A percentile compares a stretch with the other conserved stretches of the same genome.
phyloP scores from a whole-genome alignment of 345 rosid genomes.

The Zanthoxylum bungeanum region DNA sequence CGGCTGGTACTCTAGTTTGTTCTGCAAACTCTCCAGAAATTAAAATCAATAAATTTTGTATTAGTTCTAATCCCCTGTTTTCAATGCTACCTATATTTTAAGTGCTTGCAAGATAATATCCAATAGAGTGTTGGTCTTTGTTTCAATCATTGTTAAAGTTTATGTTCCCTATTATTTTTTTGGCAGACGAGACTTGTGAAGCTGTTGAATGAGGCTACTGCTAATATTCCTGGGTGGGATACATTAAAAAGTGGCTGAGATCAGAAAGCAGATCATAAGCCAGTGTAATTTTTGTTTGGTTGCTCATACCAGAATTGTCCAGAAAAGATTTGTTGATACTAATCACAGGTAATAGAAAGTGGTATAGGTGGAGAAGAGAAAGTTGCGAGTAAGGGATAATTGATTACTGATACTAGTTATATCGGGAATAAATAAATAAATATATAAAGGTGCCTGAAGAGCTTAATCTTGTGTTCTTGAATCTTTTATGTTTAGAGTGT shows the following conservation, averaged over 20 bases:
- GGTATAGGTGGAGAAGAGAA: slow-evolving; percentile 22
- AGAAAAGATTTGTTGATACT: slow-evolving; percentile 2
- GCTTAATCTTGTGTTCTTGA: slow-evolving; percentile 13
- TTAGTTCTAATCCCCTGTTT: background rate
- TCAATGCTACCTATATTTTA: background rate
- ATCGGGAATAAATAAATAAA: background rate
- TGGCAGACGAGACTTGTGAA: slow-evolving; percentile 66
- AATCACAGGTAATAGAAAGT: slow-evolving; percentile 16
- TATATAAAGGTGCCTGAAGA: background rate
- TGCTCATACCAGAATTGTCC: slow-evolving; percentile 2
- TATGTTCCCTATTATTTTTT: background rate
- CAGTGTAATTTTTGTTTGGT: slow-evolving; percentile 2
- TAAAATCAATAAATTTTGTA: background rate
- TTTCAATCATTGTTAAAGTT: background rate
- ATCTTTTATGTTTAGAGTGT: background rate
- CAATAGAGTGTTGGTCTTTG: background rate
- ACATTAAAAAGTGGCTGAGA: slow-evolving; percentile 26
- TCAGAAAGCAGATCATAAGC: background rate
- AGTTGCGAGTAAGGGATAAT: slow-evolving; percentile 1
- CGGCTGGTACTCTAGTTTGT: background rate
- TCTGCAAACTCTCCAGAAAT: background rate
- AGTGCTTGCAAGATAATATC: background rate
- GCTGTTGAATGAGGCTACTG: slow-evolving; percentile 70
- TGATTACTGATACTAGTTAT: background rate
- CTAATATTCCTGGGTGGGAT: slow-evolving; percentile 69